A percentile compares a stretch with the other conserved stretches of the same genome.
Evolutionary conservation across 1,284 basidiomycete species (phyloP).

Genomic region (Serendipita sp.): DNA sequence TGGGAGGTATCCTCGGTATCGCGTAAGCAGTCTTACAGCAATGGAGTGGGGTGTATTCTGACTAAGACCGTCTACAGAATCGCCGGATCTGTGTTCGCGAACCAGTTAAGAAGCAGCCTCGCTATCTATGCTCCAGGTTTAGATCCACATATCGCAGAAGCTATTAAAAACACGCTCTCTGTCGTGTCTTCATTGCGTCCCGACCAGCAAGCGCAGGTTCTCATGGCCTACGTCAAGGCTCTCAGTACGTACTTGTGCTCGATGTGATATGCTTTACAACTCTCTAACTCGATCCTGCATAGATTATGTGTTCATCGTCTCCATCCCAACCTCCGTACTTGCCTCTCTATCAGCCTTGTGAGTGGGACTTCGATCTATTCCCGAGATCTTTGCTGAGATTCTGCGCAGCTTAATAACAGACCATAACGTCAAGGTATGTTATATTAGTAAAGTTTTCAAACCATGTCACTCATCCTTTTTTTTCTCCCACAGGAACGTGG

Average conservation of each 20-base stretch:
- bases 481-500: neutral
- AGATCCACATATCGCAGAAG: neutral
- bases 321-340: neutral
- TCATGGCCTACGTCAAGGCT: neutral
- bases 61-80: neutral
- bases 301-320: constrained; percentile 4
- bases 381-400: neutral
- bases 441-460: neutral
- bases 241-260: neutral
- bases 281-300: neutral
- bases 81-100: constrained; percentile 1
- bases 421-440: constrained; percentile 1
- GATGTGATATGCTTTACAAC: neutral
- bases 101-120: neutral
- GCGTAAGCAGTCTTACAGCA: neutral
- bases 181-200: neutral
- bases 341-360: neutral
- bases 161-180: neutral
- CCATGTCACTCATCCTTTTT: too few relatives aligned
- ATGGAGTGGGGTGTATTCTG: neutral
- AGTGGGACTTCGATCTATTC: neutral
- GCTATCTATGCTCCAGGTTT: neutral
- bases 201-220: neutral
- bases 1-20: constrained; percentile 26
- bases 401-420: neutral